These are phyloP conservation scores for Benincasa hispida DNA, from an alignment of 306 rosid genomes.

Conservation along the genomic window DNA sequence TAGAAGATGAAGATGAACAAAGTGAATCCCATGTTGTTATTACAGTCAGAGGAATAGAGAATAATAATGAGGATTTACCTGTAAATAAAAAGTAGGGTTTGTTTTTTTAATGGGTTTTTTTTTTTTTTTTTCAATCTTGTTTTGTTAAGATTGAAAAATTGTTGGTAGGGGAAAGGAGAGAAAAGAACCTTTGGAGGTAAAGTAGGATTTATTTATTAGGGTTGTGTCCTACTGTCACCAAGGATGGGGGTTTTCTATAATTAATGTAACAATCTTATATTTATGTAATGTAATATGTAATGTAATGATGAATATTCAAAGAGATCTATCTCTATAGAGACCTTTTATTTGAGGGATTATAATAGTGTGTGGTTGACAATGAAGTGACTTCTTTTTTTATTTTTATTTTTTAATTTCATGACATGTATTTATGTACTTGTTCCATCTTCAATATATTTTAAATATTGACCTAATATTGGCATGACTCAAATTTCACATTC, in stretches of 20 bases:
- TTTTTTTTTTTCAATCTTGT: neutral
- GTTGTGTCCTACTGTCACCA: neutral
- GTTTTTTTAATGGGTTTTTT: neutral
- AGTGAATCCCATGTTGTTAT: conserved; percentile 26
- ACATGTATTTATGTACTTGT: no score
- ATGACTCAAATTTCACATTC: no score
- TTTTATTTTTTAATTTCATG: no score
- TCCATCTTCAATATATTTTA: no score
- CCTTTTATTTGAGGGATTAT: neutral
- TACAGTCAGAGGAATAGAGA: conserved; percentile 17
- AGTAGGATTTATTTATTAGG: neutral
- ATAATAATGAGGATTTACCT: conserved; percentile 3
- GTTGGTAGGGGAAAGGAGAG: neutral
- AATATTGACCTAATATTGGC: no score
- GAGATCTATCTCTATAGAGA: neutral
- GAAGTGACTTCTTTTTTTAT: no score
- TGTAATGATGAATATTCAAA: neutral
- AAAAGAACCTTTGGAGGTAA: neutral
- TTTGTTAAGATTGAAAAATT: neutral
- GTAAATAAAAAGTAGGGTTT: neutral
- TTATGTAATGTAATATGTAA: neutral
- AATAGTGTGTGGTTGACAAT: no score
- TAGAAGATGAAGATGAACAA: conserved; percentile 17
- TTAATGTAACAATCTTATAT: neutral
- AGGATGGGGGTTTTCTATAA: neutral